Evolutionary conservation across 768 basidiomycete genomes (phyloP).

Genomic region (Boletus edulis): DNA sequence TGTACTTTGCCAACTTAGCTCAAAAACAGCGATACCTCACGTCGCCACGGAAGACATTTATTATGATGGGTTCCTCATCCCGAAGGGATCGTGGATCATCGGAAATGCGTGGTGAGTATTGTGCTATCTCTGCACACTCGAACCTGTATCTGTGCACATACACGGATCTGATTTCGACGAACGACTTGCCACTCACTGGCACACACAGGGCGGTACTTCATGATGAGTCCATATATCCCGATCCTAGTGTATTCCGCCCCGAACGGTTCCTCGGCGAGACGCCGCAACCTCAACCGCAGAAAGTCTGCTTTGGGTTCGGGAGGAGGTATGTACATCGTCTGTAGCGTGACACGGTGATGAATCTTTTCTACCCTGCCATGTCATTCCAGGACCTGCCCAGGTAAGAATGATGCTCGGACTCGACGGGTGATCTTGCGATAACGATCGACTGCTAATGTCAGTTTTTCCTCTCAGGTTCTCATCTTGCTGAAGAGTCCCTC

Average conservation of each 20-base stretch:
- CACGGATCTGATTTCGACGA: too few species aligned
- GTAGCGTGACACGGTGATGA: too few species aligned
- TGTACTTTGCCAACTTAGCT: background rate
- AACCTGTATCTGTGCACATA: too few species aligned
- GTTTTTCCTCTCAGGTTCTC: conserved; percentile 15
- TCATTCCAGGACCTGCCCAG: conserved; percentile 18
- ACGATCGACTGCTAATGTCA: too few species aligned
- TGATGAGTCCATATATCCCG: conserved; percentile 39
- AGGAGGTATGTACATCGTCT: conserved; percentile 18
- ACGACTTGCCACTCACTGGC: background rate
- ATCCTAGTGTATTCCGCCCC: conserved; percentile 33
- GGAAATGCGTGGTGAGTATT: conserved; percentile 25
- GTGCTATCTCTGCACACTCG: too few species aligned
- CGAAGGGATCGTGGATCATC: conserved; percentile 23
- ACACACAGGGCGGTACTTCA: conserved; percentile 51
- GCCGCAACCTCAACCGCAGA: conserved; percentile 19
- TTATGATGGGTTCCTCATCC: conserved; percentile 13
- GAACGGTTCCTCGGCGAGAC: conserved; percentile 31
- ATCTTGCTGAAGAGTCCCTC: conserved; percentile 28
- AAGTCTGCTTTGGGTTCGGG: conserved; percentile 27
- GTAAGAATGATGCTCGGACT: background rate
- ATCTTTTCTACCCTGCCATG: too few species aligned
- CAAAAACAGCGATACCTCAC: conserved; percentile 14
- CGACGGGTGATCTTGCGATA: background rate
- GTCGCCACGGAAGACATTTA: conserved; percentile 19